Conservation (phyloP, 352 stramenopile genomes). For the Pythium insidiosum region DNA sequence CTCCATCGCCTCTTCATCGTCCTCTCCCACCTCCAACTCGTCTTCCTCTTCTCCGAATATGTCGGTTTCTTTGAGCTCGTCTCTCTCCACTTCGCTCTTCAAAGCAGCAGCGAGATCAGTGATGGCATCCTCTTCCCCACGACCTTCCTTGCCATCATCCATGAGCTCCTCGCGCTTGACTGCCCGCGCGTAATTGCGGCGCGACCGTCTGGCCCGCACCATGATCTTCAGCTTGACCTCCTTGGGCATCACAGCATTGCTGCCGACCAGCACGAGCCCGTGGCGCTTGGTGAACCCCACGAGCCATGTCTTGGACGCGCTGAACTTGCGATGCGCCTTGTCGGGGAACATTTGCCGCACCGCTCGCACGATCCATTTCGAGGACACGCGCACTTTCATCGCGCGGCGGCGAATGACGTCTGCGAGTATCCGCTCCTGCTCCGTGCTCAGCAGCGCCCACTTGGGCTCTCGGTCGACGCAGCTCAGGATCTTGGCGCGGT, state of each 20-base stretch:
- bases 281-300: constrained; percentile 14
- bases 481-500: constrained; percentile 14
- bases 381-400: constrained; percentile 17
- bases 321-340: constrained; percentile 8
- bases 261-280: constrained; percentile 10
- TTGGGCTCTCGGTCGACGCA: constrained; percentile 1
- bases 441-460: constrained; percentile 3
- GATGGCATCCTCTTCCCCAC: no score
- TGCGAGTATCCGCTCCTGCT: constrained; percentile 10
- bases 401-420: constrained; percentile 12
- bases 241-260: not conserved
- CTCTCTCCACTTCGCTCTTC: no score
- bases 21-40: no score
- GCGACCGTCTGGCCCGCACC: no score
- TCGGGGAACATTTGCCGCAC: constrained; percentile 20
- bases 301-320: constrained; percentile 14
- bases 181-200: no score
- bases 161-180: no score
- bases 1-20: no score
- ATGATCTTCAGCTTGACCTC: not conserved
- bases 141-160: no score
- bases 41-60: no score
- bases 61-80: no score
- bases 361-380: constrained; percentile 18
- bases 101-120: no score